Conservation (phyloP, 2,329 filamentous ascomycete species). For the Colletotrichum cordylinicola region DNA sequence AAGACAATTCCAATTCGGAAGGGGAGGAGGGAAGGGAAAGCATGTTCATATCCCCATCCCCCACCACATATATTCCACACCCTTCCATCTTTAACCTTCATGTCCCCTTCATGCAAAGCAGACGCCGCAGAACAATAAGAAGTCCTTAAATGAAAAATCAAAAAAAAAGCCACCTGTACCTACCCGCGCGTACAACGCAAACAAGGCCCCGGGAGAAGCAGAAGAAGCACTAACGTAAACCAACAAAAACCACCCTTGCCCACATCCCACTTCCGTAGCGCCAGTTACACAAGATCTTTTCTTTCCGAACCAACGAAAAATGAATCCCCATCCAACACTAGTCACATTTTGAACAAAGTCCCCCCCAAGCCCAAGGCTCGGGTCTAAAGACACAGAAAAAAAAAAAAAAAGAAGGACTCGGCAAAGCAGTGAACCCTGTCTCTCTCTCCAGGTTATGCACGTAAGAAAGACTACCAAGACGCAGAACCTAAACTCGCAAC, state of each 20-base stretch:
- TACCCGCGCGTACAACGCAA: not conserved
- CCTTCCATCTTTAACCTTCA: not conserved
- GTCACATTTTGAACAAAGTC: not conserved
- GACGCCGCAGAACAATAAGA: not conserved
- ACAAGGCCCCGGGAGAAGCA: not conserved
- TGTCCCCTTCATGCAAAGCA: not conserved
- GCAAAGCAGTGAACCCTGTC: not conserved
- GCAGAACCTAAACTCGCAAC: conserved; percentile 2
- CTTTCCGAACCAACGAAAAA: not conserved
- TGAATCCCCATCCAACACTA: not conserved
- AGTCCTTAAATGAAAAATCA: not conserved
- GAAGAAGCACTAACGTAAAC: not conserved
- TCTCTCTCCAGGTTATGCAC: not conserved
- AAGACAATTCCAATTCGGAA: not conserved
- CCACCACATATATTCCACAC: not conserved
- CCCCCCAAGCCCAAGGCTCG: not conserved
- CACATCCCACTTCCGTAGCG: not conserved
- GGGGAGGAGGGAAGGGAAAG: not conserved
- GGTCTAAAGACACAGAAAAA: not conserved
- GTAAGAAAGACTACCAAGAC: not conserved
- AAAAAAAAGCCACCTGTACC: not conserved
- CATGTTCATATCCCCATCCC: not conserved
- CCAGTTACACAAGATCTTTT: conserved; percentile 15
- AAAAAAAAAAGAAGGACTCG: not conserved
- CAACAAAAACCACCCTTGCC: not conserved